These are phyloP conservation scores for Westerdykella ornata DNA, from an alignment of 2,329 filamentous ascomycete genomes.

Conservation along the genomic window DNA sequence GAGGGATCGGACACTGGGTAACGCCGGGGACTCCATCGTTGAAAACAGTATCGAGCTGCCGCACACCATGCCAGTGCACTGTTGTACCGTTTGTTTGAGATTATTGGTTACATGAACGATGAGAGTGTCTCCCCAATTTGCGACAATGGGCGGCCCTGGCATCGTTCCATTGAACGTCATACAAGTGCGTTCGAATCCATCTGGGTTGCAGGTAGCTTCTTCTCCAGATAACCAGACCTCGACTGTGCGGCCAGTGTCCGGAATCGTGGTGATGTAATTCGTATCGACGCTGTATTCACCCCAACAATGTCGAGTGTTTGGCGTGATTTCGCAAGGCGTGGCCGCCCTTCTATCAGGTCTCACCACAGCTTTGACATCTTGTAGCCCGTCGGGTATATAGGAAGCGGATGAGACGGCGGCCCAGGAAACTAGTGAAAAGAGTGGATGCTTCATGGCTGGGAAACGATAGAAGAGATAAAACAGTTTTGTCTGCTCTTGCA, in stretches of 20 bases:
- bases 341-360: no score
- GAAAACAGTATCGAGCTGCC: constrained; percentile 28
- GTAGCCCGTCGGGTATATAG: no score
- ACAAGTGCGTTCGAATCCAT: constrained; percentile 45
- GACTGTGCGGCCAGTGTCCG: constrained; percentile 51
- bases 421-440: no score
- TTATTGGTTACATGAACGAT: constrained; percentile 35
- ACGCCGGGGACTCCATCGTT: constrained; percentile 28
- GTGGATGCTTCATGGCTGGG: no score
- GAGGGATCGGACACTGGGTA: constrained; percentile 28
- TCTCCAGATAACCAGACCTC: constrained; percentile 42
- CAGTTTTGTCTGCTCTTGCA: no score
- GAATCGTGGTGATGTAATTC: constrained; percentile 47
- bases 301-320: constrained; percentile 22
- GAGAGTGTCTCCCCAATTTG: constrained; percentile 37
- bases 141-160: constrained; percentile 42
- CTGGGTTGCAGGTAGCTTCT: constrained; percentile 44
- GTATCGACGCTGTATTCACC: constrained; percentile 46
- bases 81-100: constrained; percentile 25
- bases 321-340: no score
- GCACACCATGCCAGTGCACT: constrained; percentile 31
- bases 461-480: no score
- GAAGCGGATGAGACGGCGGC: no score
- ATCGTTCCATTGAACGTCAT: constrained; percentile 40
- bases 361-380: no score